A percentile compares a stretch with the other conserved stretches of the same genome.
phyloP scores from a whole-genome alignment of 306 rosid species.

The Dalbergia cochinchinensis region DNA sequence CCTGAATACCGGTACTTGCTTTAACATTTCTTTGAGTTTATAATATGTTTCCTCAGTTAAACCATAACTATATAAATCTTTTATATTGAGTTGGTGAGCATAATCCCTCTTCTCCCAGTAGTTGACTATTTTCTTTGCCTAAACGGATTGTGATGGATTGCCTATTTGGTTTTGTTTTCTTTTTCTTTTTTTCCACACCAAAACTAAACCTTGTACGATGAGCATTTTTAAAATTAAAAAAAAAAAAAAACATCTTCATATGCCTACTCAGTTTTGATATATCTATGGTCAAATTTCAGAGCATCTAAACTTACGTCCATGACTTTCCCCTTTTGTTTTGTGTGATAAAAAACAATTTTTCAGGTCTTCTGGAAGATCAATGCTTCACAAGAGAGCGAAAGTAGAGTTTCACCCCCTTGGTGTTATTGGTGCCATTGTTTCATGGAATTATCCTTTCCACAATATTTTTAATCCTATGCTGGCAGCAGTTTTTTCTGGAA shows the following conservation, averaged over 20 bases:
- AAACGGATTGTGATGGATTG: constrained; percentile 16
- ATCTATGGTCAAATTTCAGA: not conserved
- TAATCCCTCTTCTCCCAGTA: constrained; percentile 3
- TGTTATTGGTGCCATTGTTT: constrained; percentile 91
- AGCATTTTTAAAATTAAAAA: not conserved
- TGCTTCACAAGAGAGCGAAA: constrained; percentile 84
- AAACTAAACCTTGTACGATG: not conserved
- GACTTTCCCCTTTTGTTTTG: not conserved
- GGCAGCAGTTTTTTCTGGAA: constrained; percentile 92
- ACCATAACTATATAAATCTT: not conserved
- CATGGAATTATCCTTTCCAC: constrained; percentile 96
- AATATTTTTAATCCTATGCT: constrained; percentile 92
- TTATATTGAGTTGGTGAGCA: not conserved
- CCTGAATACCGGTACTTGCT: constrained; percentile 84
- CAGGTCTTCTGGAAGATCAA: constrained; percentile 87
- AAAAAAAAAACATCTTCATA: not conserved
- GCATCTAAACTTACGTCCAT: constrained; percentile 28
- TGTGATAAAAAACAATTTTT: constrained; percentile 23
- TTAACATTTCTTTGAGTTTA: constrained; percentile 17
- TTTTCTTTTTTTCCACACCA: not conserved
- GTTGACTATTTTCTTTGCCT: constrained; percentile 31
- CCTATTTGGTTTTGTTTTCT: not conserved
- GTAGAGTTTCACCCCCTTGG: constrained; percentile 97
- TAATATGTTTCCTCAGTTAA: constrained; percentile 21
- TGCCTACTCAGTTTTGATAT: constrained; percentile 11